Conservation (phyloP, 2,329 filamentous ascomycete genomes). For the Thermothelomyces thermophilus region DNA sequence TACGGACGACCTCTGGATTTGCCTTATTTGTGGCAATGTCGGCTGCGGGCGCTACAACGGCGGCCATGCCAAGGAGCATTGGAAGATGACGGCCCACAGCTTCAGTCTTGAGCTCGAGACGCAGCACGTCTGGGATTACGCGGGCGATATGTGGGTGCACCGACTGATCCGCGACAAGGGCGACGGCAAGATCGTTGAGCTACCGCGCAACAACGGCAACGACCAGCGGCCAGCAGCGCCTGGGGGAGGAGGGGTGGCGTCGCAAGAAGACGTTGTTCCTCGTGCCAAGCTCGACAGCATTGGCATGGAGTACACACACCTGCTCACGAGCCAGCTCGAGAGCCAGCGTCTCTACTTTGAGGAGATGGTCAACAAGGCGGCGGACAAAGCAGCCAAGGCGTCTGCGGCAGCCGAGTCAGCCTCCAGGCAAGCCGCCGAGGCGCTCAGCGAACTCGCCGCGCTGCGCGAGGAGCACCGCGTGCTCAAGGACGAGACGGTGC, state of each 20-base stretch:
- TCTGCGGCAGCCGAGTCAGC: conserved; percentile 60
- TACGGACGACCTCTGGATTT: conserved; percentile 87
- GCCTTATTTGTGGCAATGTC: conserved; percentile 84
- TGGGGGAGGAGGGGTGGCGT: conserved; percentile 13
- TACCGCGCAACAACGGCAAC: conserved; percentile 48
- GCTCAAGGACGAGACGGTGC: conserved; percentile 51
- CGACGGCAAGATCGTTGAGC: conserved; percentile 84
- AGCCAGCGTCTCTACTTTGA: conserved; percentile 92
- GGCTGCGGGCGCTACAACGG: conserved; percentile 93
- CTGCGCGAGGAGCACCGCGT: conserved; percentile 50
- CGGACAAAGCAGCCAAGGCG: conserved; percentile 78
- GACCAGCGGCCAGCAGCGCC: conserved; percentile 9
- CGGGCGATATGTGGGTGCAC: conserved; percentile 91
- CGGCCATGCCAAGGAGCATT: conserved; percentile 89
- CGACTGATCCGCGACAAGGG: conserved; percentile 89
- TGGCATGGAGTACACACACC: conserved; percentile 87
- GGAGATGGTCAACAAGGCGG: conserved; percentile 80
- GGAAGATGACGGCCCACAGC: conserved; percentile 80
- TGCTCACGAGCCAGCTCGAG: conserved; percentile 87
- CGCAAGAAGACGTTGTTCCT: conserved; percentile 63
- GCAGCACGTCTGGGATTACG: conserved; percentile 97
- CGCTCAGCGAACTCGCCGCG: conserved; percentile 42
- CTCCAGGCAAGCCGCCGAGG: conserved; percentile 41
- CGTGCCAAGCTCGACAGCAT: conserved; percentile 67
- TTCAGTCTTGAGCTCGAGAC: conserved; percentile 91